Evolutionary conservation across 306 rosid species (phyloP).

Genomic region (Gynostemma pentaphyllum): DNA sequence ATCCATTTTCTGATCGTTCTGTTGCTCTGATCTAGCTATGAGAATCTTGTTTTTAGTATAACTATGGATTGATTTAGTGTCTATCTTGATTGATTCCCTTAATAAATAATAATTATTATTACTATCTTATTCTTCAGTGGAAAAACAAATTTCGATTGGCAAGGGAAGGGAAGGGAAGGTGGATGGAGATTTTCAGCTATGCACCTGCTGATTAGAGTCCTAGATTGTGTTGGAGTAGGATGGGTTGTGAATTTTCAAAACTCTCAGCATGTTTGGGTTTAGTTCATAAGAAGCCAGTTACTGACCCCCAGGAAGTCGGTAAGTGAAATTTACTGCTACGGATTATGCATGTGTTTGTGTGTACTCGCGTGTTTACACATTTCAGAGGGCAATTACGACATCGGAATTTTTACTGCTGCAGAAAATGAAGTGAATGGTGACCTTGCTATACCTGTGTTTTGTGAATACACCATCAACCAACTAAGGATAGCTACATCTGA

Average conservation of each 20-base stretch:
- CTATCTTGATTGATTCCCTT: background rate
- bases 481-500: conserved; percentile 85
- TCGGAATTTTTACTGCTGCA: conserved; percentile 22
- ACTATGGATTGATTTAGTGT: background rate
- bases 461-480: conserved; percentile 64
- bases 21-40: background rate
- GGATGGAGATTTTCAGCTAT: background rate
- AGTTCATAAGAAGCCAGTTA: conserved; percentile 32
- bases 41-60: background rate
- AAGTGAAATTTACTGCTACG: conserved; percentile 18
- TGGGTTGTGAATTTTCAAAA: conserved; percentile 82
- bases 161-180: conserved; percentile 10
- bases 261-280: conserved; percentile 28
- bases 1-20: conserved; percentile 1
- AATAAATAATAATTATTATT: background rate
- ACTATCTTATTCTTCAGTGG: conserved; percentile 7
- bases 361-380: background rate
- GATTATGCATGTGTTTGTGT: background rate
- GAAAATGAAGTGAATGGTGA: conserved; percentile 53
- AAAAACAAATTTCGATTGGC: conserved; percentile 11
- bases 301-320: conserved; percentile 40
- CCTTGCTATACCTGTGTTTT: conserved; percentile 57
- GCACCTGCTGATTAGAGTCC: background rate
- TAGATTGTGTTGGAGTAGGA: conserved; percentile 28
- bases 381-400: conserved; percentile 14